Evolutionary conservation across 164 flowering plant genomes (phyloP).

Genomic region (Protea cynaroides): DNA sequence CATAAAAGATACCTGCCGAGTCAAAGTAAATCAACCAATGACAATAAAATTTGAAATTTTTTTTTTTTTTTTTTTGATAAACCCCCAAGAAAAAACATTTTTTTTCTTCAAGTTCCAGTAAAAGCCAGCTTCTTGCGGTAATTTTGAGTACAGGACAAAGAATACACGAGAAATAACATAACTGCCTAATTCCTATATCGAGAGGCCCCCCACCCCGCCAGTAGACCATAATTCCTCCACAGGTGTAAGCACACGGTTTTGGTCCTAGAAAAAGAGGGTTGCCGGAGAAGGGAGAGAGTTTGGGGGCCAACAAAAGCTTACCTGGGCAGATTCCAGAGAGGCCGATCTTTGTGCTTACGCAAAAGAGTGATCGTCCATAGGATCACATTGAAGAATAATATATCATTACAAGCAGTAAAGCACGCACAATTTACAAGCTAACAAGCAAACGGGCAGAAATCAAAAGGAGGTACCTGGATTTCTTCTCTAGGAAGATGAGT

Average conservation of each 20-base stretch:
- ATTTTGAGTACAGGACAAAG: too few relatives aligned
- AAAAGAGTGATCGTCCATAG: neutral
- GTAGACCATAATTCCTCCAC: too few relatives aligned
- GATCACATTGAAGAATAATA: neutral
- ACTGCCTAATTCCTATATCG: too few relatives aligned
- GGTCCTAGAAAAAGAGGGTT: too few relatives aligned
- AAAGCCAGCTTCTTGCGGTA: too few relatives aligned
- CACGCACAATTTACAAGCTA: neutral
- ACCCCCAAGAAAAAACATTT: neutral
- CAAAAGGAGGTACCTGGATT: conserved; percentile 21
- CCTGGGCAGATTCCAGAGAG: conserved; percentile 10
- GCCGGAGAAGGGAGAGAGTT: neutral
- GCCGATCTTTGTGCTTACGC: neutral
- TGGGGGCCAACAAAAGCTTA: neutral
- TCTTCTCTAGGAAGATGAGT: conserved; percentile 53
- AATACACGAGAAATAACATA: too few relatives aligned
- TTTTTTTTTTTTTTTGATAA: too few relatives aligned
- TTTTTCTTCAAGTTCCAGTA: too few relatives aligned
- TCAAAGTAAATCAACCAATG: neutral
- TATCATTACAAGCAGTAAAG: neutral
- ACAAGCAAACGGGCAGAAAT: neutral
- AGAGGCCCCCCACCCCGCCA: too few relatives aligned
- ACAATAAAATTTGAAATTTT: neutral
- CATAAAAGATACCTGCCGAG: too few relatives aligned
- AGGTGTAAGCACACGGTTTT: too few relatives aligned